These are phyloP conservation scores for Paraphoma sp. DNA, from an alignment of 2,329 filamentous ascomycete species.

Conservation along the genomic window DNA sequence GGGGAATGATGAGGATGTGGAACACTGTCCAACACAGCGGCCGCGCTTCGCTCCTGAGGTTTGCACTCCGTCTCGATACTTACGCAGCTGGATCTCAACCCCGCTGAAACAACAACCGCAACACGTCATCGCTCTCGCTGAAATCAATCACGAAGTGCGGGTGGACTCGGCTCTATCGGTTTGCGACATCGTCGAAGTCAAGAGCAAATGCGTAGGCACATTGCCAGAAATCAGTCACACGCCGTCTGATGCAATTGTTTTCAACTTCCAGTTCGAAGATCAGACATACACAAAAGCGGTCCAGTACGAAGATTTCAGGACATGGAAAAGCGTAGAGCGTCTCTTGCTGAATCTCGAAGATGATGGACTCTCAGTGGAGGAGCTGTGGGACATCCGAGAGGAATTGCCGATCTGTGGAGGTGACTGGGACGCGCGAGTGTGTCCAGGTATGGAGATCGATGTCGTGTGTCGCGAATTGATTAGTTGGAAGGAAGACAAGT, in stretches of 20 bases:
- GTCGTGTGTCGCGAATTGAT: conserved; percentile 6
- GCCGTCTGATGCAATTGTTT: neutral
- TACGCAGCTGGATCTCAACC: too few relatives aligned
- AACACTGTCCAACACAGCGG: too few relatives aligned
- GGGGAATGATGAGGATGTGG: too few relatives aligned
- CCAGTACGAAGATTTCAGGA: conserved; percentile 14
- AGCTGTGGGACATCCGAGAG: conserved; percentile 72
- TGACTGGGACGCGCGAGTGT: conserved; percentile 26
- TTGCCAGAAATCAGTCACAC: neutral
- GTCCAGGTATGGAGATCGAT: conserved; percentile 15
- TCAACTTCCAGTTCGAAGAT: conserved; percentile 11
- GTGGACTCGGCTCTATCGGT: too few relatives aligned
- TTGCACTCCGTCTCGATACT: too few relatives aligned
- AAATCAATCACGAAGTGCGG: too few relatives aligned
- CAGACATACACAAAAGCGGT: conserved; percentile 9
- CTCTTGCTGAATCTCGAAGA: conserved; percentile 94
- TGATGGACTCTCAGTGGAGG: conserved; percentile 84
- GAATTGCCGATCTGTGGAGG: conserved; percentile 92
- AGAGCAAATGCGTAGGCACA: neutral
- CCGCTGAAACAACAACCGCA: too few relatives aligned
- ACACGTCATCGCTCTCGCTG: too few relatives aligned
- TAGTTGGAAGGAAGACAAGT: neutral
- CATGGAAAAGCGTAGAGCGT: conserved; percentile 51
- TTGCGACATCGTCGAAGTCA: neutral
- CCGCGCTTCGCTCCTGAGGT: too few relatives aligned